These are phyloP conservation scores for Chrysanthemum lavandulifolium DNA, from an alignment of 129 eudicot species.

Conservation along the genomic window DNA sequence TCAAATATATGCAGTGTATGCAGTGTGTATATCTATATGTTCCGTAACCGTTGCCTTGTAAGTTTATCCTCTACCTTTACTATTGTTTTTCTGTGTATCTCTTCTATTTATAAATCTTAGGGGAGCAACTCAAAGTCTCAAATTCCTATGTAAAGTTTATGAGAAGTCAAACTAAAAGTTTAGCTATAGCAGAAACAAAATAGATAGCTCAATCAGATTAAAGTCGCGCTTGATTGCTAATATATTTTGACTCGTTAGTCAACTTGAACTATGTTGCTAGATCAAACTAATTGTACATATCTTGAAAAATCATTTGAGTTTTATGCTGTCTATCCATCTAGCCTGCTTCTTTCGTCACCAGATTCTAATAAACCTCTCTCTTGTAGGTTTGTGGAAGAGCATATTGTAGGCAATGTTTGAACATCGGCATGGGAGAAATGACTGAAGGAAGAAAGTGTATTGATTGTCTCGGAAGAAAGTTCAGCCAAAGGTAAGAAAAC, in stretches of 20 bases:
- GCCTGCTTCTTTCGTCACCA: neutral
- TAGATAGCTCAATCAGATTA: no score
- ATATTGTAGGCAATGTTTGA: constrained; percentile 68
- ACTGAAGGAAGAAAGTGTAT: constrained; percentile 79
- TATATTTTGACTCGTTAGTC: no score
- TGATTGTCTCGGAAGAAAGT: constrained; percentile 70
- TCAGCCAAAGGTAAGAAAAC: constrained; percentile 62
- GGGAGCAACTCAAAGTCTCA: no score
- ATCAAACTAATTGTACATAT: no score
- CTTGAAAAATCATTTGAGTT: no score
- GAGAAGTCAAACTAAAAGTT: no score
- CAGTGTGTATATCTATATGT: constrained; percentile 52
- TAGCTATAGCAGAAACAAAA: no score
- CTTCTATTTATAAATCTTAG: neutral
- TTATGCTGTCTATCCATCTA: neutral
- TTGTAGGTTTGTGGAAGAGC: constrained; percentile 78
- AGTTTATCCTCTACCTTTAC: neutral
- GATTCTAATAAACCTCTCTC: neutral
- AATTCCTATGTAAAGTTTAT: no score
- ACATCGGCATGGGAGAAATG: constrained; percentile 89
- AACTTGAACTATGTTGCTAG: no score
- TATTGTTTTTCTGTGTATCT: neutral
- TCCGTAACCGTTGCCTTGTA: constrained; percentile 75
- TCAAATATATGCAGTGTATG: constrained; percentile 81
- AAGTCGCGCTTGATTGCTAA: no score